Evolutionary conservation across 352 stramenopile genomes (phyloP).

Genomic region (Globisporangium ultimum): DNA sequence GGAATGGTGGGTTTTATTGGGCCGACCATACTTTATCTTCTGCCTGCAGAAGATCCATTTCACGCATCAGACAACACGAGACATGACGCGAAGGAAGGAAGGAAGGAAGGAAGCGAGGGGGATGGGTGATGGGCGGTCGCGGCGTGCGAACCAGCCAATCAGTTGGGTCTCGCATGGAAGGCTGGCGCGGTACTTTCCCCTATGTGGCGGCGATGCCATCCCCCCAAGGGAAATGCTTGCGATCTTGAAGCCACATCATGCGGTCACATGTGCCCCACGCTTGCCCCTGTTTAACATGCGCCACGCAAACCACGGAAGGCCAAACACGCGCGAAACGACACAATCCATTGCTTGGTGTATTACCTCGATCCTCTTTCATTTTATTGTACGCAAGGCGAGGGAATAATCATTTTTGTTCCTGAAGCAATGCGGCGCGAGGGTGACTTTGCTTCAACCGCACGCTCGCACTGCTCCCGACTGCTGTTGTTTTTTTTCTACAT

Average conservation of each 20-base stretch:
- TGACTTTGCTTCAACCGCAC: neutral
- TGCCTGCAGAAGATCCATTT: neutral
- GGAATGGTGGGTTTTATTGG: too few relatives aligned
- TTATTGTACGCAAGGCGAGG: neutral
- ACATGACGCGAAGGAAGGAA: neutral
- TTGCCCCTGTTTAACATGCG: neutral
- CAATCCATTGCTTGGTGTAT: neutral
- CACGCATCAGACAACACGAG: neutral
- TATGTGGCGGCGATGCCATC: neutral
- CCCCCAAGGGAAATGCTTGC: neutral
- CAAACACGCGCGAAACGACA: neutral
- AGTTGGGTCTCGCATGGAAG: neutral
- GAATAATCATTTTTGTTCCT: neutral
- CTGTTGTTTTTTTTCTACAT: neutral
- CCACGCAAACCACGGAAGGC: neutral
- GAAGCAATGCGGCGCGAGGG: too few relatives aligned
- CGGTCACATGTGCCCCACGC: too few relatives aligned
- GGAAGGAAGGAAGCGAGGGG: too few relatives aligned
- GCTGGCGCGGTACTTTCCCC: neutral
- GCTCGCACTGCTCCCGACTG: neutral
- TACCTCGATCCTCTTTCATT: neutral
- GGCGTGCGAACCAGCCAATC: neutral
- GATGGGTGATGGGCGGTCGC: neutral
- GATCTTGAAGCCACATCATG: neutral
- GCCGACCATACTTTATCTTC: too few relatives aligned